Percentiles rank a stretch among this genome's conserved stretches.
Evolutionary conservation across 169 alveolate species (phyloP).

Genomic region (Plasmodium yoelii): DNA sequence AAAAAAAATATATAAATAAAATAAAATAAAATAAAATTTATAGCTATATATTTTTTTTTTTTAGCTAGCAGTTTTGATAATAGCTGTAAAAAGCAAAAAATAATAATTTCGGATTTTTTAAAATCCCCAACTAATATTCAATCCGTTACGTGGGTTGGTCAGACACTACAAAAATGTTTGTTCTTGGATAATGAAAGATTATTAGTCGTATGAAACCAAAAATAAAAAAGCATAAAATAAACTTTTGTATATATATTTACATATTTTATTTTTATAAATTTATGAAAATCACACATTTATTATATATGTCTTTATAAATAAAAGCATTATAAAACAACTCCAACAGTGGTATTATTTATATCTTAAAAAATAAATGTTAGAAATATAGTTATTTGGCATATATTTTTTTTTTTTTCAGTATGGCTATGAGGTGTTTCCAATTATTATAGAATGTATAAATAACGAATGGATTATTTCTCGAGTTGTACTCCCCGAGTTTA

Average conservation of each 20-base stretch:
- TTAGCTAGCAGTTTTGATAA: conserved; percentile 50
- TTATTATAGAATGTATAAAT: conserved; percentile 32
- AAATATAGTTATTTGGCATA: neutral
- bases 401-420: conserved; percentile 31
- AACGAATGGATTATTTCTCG: conserved; percentile 56
- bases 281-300: too few species aligned
- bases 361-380: too few species aligned
- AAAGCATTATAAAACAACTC: neutral
- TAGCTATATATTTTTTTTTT: neutral
- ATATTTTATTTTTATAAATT: neutral
- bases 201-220: conserved; percentile 33
- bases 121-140: conserved; percentile 34
- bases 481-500: conserved; percentile 63
- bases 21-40: neutral
- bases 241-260: neutral
- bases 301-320: neutral
- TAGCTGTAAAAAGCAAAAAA: conserved; percentile 46
- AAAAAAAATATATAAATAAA: neutral
- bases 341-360: too few species aligned
- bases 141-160: conserved; percentile 67
- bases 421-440: conserved; percentile 70
- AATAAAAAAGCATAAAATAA: neutral
- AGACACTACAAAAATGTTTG: conserved; percentile 54
- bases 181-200: conserved; percentile 37
- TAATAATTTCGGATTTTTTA: conserved; percentile 46